Conservation (phyloP, 192 early-diverging fungal species). For the Rhizoclosmatium sp. region DNA sequence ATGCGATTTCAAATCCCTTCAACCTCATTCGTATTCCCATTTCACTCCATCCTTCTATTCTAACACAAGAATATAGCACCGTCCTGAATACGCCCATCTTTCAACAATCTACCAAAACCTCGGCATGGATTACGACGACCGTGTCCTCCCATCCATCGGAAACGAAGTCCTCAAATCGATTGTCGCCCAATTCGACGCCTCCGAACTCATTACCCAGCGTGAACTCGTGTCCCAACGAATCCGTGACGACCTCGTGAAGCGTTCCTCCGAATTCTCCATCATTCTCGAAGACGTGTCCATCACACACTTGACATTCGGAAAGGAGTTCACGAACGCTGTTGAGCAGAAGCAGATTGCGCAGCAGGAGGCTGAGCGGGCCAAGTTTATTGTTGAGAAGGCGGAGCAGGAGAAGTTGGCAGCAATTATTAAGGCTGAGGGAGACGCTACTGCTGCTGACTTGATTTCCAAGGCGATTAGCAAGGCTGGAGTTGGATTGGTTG, state of each 20-base stretch:
- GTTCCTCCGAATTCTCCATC: constrained; percentile 95
- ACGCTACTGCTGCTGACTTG: constrained; percentile 91
- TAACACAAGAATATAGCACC: constrained; percentile 60
- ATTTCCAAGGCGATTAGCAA: constrained; percentile 90
- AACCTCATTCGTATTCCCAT: constrained; percentile 11
- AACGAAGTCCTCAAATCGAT: constrained; percentile 99
- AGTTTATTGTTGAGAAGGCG: constrained; percentile 97
- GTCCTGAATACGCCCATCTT: constrained; percentile 79
- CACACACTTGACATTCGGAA: constrained; percentile 98
- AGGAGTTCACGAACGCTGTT: constrained; percentile 98
- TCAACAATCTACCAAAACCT: constrained; percentile 88
- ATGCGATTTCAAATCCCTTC: not conserved
- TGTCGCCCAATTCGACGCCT: constrained; percentile 98
- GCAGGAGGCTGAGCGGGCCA: constrained; percentile 98
- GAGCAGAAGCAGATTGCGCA: constrained; percentile 64
- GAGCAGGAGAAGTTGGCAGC: constrained; percentile 98
- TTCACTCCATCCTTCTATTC: too few relatives aligned
- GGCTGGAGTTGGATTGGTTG: constrained; percentile 90
- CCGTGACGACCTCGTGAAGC: constrained; percentile 89
- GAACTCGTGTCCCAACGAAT: constrained; percentile 89
- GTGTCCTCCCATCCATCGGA: constrained; percentile 96
- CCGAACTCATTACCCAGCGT: constrained; percentile 98
- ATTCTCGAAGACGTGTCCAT: constrained; percentile 98
- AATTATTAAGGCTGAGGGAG: constrained; percentile 98
- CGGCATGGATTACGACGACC: constrained; percentile 96